Evolutionary conservation across 2,329 filamentous ascomycete species (phyloP).

Genomic region (Diaporthe aspalathi): DNA sequence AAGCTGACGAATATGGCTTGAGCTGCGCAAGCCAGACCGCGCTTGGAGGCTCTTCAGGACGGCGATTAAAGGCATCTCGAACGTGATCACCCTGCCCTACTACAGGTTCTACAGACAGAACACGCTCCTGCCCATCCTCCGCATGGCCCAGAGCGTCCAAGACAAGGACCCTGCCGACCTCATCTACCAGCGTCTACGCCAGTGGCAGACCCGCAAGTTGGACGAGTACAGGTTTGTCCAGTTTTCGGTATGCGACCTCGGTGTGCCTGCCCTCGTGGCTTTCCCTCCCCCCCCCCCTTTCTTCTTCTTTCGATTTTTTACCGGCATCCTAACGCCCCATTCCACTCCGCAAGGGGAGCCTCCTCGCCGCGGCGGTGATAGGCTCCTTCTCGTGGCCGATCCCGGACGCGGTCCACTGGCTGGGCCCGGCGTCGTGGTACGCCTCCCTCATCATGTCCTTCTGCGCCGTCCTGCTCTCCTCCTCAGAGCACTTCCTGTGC

Average conservation of each 20-base stretch:
- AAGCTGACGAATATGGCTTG: background rate
- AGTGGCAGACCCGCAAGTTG: slow-evolving; percentile 15
- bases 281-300: too few relatives aligned
- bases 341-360: slow-evolving; percentile 39
- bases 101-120: slow-evolving; percentile 21
- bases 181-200: background rate
- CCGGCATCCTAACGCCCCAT: too few relatives aligned
- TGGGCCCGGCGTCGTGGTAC: slow-evolving; percentile 43
- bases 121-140: background rate
- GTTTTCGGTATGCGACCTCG: background rate
- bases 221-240: slow-evolving; percentile 13
- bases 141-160: background rate
- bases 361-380: slow-evolving; percentile 45
- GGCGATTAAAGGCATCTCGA: background rate
- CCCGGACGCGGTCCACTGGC: slow-evolving; percentile 43
- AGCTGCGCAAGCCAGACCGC: background rate
- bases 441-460: slow-evolving; percentile 45
- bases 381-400: slow-evolving; percentile 45
- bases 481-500: slow-evolving; percentile 46
- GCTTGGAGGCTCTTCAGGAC: background rate
- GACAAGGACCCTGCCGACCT: background rate
- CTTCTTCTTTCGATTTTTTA: too few relatives aligned
- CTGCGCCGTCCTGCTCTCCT: slow-evolving; percentile 45
- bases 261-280: too few relatives aligned
- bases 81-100: background rate